Evolutionary conservation across 371 early-diverging fungal species (phyloP).

Genomic region (Mycotypha africana): DNA sequence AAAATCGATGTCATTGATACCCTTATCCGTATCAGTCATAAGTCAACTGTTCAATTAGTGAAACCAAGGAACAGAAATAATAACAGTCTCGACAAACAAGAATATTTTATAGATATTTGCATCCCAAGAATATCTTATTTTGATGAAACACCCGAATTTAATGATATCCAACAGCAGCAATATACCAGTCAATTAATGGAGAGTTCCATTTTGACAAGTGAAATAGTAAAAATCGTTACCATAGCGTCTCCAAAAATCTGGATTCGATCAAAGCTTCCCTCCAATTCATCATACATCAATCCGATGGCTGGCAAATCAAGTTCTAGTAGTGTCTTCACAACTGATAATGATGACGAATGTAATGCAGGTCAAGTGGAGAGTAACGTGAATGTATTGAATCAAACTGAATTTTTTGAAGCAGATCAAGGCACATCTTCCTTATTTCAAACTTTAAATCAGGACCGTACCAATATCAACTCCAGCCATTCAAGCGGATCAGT

Average conservation of each 20-base stretch:
- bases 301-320: too few species aligned
- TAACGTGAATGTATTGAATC: conserved; percentile 12
- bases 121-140: conserved; percentile 52
- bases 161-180: conserved; percentile 3
- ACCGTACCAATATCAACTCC: too few species aligned
- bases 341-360: conserved; percentile 6
- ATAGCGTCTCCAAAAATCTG: conserved; percentile 33
- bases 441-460: conserved; percentile 7
- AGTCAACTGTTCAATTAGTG: conserved; percentile 29
- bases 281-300: not conserved
- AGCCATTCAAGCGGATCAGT: conserved; percentile 31
- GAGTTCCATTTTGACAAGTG: conserved; percentile 35
- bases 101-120: conserved; percentile 53
- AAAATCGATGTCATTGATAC: conserved; percentile 53
- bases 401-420: conserved; percentile 34
- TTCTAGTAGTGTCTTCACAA: conserved; percentile 21
- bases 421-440: conserved; percentile 12
- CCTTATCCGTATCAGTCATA: conserved; percentile 46
- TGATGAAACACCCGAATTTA: conserved; percentile 60
- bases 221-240: conserved; percentile 39
- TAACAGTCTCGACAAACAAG: conserved; percentile 9
- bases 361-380: too few species aligned
- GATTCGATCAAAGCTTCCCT: conserved; percentile 15
- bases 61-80: too few species aligned
- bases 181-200: conserved; percentile 14